These are phyloP conservation scores for Pelargonium cotyledonis DNA, from an alignment of 441 rosid species.

Conservation along the genomic window DNA sequence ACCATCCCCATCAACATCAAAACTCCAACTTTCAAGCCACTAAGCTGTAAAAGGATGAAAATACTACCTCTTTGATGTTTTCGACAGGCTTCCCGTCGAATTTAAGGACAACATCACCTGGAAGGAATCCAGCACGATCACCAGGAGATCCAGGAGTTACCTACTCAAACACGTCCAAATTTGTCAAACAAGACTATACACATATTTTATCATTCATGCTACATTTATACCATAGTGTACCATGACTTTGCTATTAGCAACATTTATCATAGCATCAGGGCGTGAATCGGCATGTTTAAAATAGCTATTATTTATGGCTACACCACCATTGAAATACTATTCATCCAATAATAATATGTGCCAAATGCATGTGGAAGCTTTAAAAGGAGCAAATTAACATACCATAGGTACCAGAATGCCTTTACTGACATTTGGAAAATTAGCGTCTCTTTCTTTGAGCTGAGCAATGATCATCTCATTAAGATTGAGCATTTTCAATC, in stretches of 20 bases:
- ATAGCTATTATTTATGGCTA: no score
- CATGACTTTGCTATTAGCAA: no score
- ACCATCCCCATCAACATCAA: no score
- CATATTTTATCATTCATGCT: no score
- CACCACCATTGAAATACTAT: no score
- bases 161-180: slow-evolving; percentile 27
- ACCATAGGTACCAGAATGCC: slow-evolving; percentile 77
- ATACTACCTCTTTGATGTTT: slow-evolving; percentile 60
- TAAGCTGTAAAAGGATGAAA: no score
- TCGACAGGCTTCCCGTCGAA: slow-evolving; percentile 68
- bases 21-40: no score
- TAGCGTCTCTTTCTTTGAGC: slow-evolving; percentile 69
- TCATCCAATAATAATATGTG: no score
- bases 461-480: slow-evolving; percentile 68
- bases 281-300: no score
- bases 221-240: no score
- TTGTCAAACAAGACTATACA: not conserved
- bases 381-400: slow-evolving; percentile 15
- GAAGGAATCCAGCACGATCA: slow-evolving; percentile 74
- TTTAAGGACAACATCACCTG: slow-evolving; percentile 67
- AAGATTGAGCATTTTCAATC: slow-evolving; percentile 83
- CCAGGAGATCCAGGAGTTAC: slow-evolving; percentile 87
- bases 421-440: slow-evolving; percentile 57
- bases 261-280: no score
- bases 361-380: not conserved